Evolutionary conservation across 129 eudicot species (phyloP), one percentile per base, ranked within the genome.

Genomic region (Smallanthus sonchifolius): DNA sequence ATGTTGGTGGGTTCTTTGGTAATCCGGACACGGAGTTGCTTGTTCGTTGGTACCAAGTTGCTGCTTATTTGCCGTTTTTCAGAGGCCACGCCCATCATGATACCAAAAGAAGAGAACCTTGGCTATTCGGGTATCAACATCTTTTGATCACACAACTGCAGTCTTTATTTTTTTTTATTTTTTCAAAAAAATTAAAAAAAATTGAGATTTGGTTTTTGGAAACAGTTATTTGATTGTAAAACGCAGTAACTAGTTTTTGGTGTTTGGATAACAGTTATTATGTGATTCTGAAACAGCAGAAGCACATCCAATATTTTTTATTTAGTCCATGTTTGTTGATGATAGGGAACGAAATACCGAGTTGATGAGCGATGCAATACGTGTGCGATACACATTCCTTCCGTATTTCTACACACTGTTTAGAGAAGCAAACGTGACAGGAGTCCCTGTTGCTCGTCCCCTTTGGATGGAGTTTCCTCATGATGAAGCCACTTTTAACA

Each of bases 1-100:
- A 95, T 91, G 84, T 95, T 87, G 99, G 99, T 68, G 99, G 96
- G 28, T 95, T 95, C 70, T 95, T 95, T 63, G 99, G 99, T 60
- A 95, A 95, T 80, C 96, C 99, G 15, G 99, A 91, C 67, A 82
- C 92, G 0, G 99, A 95, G 84, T 70, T 95, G 70, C 84, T 95
- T 80, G 96, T 95, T 78, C 97, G 99, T 17, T 95, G 99, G 99
- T 95, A 95, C 84, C 99, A 95, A 79, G 82, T 95, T 6, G 99
- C 94, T 64, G 97, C 99, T 72, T 95, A 85, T 82, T 91, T 91
- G 74, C 99, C 99, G 7, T 95, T 95, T 83, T 95, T 95, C 72
- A 87, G 99, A 70, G 99, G 81, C 4, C 99, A 95, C 77, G 99
- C 99, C 36, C 99, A 95, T 80, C 99, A 95, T 51, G 99, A 95